phyloP scores from a whole-genome alignment of 805 yeast genomes.

The Blastobotrys peoriensis region DNA sequence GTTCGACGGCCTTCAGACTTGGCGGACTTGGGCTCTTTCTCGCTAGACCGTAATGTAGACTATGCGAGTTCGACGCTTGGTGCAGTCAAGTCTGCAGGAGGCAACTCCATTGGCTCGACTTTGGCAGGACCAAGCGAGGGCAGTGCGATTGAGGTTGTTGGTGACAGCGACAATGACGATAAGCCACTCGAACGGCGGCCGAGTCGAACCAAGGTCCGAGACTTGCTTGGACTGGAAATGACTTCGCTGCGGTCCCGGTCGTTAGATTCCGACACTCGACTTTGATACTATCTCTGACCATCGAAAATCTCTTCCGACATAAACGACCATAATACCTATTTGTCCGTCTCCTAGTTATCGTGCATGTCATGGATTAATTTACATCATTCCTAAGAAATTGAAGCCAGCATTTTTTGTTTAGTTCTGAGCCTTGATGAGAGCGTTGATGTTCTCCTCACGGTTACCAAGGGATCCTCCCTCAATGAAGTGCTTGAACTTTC shows the following conservation, averaged over 20 bases:
- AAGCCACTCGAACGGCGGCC: slow-evolving; percentile 15
- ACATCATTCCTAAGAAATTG: background rate
- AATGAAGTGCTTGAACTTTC: slow-evolving; percentile 79
- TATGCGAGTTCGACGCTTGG: background rate
- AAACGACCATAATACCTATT: no score
- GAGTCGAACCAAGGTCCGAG: slow-evolving; percentile 15
- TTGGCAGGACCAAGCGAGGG: background rate
- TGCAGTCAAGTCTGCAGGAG: background rate
- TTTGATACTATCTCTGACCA: slow-evolving; percentile 5
- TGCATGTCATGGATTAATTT: background rate
- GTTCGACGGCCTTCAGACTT: background rate
- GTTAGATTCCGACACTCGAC: slow-evolving; percentile 18
- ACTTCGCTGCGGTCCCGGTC: slow-evolving; percentile 17
- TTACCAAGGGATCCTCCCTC: slow-evolving; percentile 84
- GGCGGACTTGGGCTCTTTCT: background rate
- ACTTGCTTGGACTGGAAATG: slow-evolving; percentile 19
- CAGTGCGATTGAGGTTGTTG: slow-evolving; percentile 4
- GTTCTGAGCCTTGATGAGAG: slow-evolving; percentile 67
- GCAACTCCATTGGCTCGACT: background rate
- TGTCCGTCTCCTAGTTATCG: no score
- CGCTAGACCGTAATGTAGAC: background rate
- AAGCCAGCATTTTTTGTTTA: no score
- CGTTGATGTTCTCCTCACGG: slow-evolving; percentile 75
- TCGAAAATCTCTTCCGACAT: no score
- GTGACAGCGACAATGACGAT: slow-evolving; percentile 1